phyloP scores from a whole-genome alignment of 192 early-diverging fungal genomes.

The Backusella morwellensis region DNA sequence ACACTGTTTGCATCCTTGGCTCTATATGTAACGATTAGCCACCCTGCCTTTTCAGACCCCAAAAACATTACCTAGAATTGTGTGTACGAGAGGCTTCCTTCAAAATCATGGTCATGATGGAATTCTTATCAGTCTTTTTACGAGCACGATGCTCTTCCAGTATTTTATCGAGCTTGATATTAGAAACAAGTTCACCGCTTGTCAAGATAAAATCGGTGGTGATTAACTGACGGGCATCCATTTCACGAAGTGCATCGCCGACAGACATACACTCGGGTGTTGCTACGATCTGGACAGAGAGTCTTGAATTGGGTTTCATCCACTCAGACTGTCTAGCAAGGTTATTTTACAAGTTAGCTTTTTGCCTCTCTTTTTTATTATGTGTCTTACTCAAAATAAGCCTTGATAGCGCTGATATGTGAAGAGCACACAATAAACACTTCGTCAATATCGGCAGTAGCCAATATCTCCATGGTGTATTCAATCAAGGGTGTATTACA shows the following conservation, averaged over 20 bases:
- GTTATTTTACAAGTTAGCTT: neutral
- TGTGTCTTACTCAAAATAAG: conserved; percentile 74
- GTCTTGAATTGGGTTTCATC: conserved; percentile 60
- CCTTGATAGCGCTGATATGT: conserved; percentile 80
- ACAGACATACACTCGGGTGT: conserved; percentile 74
- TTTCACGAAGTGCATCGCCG: conserved; percentile 90
- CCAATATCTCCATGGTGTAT: conserved; percentile 93
- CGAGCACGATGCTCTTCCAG: conserved; percentile 82
- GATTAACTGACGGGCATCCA: conserved; percentile 80
- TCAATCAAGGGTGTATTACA: conserved; percentile 96
- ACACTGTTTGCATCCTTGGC: conserved; percentile 72
- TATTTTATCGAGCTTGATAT: conserved; percentile 75
- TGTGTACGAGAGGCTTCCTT: conserved; percentile 68
- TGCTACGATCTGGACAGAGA: conserved; percentile 71
- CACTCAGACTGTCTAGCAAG: conserved; percentile 62
- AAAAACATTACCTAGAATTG: conserved; percentile 30
- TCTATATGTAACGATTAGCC: conserved; percentile 18
- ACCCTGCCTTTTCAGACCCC: neutral
- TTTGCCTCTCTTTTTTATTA: neutral
- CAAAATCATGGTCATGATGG: conserved; percentile 94
- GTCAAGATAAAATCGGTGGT: conserved; percentile 91
- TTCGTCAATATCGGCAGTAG: conserved; percentile 82
- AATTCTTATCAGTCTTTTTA: conserved; percentile 66
- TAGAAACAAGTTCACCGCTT: conserved; percentile 86
- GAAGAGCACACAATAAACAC: conserved; percentile 83